A percentile compares a stretch with the other conserved stretches of the same genome.
Conservation (phyloP, 129 eudicot genomes). For the Chrysanthemum lavandulifolium region DNA sequence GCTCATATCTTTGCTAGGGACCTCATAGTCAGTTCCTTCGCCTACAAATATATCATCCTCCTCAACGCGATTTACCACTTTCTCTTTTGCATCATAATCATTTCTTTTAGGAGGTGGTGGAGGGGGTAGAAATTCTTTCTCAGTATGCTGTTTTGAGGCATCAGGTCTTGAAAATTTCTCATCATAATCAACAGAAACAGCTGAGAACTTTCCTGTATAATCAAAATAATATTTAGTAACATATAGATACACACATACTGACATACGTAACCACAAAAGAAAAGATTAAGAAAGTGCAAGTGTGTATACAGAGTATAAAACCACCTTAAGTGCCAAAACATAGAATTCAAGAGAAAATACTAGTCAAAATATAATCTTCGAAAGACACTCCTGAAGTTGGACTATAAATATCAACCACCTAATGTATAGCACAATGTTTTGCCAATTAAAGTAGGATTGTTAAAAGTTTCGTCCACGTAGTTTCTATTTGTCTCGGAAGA, state of each 20-base stretch:
- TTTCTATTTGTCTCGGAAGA: neutral
- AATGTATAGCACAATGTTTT: neutral
- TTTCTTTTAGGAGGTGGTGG: constrained; percentile 70
- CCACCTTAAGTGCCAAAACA: neutral
- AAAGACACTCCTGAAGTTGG: constrained; percentile 13
- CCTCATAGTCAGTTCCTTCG: constrained; percentile 75
- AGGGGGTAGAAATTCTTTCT: constrained; percentile 70
- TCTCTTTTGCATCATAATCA: constrained; percentile 49
- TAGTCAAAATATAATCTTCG: neutral
- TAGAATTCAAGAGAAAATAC: neutral
- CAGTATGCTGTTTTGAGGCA: constrained; percentile 45
- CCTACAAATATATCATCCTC: constrained; percentile 98
- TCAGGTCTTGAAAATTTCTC: constrained; percentile 49
- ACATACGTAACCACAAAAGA: constrained; percentile 2
- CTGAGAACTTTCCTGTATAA: constrained; percentile 56
- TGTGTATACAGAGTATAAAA: constrained; percentile 7
- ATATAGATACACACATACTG: no score
- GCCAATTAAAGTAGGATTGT: neutral
- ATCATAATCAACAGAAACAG: constrained; percentile 50
- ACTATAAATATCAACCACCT: neutral
- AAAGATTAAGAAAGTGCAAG: constrained; percentile 6
- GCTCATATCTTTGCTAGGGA: constrained; percentile 88
- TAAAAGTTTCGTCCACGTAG: neutral
- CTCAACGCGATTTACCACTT: constrained; percentile 62
- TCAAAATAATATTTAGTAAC: neutral